Base-by-base conservation (phyloP, 1,139 yeast genomes). In the Candida neerlandica region DNA sequence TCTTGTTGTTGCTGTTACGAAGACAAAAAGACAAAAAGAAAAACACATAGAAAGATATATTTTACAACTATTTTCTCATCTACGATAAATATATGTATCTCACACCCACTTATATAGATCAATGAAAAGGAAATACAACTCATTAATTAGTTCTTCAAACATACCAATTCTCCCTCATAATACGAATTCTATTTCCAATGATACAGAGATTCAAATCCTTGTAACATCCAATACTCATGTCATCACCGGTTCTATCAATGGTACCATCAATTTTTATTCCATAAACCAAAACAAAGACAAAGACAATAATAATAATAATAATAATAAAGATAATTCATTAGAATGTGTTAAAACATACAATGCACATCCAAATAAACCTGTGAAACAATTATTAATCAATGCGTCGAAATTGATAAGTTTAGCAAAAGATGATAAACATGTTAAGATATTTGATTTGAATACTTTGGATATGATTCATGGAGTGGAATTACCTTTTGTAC, bases 401-500 rank as follows among this genome's bases (percentile, higher is more conserved):
- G 67, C 66, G 0, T 54, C 58, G 3, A 59, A 63, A 23, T 58
- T 73, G 49, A 73, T 67, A 4, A 66, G 73, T 11, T 50, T 70
- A 10, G 69, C 71, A 23, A 59, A 58, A 15, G 69, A 49, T 21
- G 67, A 72, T 49, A 47, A 52, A 10, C 56, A 62, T 2, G 46
- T 71, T 34, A 63, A 73, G 55, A 56, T 77, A 3, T 78, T 75
- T 57, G 82, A 78, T 49, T 63, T 76, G 40, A 58, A 53, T 14
- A 66, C 64, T 0, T 58, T 71, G 33, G 80, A 78, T 52, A 73
- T 78, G 80, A 67, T 73, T 14, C 71, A 66, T 47, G 67, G 70
- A 19, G 34, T 69, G 5, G 55, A 58, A 10, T 50, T 71, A 18
- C 54, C 51, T 2, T 67, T 62, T 46, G 44, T 48, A 10, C 73